Percentiles rank a stretch among this genome's conserved stretches.
Conservation (phyloP, 2,329 filamentous ascomycete genomes). For the Cladosporium sp. region DNA sequence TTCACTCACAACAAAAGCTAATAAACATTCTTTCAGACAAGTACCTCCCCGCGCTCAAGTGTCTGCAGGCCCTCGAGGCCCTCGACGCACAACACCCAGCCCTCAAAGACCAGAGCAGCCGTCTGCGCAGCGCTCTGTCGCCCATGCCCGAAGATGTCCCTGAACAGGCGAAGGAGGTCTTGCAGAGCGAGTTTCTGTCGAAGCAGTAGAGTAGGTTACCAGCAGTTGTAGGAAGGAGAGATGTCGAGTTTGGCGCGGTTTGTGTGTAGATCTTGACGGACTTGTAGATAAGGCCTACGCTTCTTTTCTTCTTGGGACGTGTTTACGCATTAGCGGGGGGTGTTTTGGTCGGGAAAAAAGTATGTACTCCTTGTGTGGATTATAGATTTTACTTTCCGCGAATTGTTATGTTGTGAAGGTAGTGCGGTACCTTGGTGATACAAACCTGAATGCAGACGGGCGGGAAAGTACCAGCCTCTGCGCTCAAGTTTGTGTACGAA, state of each 20-base stretch:
- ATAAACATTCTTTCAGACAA: conserved; percentile 58
- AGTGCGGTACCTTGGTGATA: not conserved
- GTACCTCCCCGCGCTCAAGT: conserved; percentile 82
- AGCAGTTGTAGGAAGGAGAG: not conserved
- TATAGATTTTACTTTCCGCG: not conserved
- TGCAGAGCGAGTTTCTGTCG: conserved; percentile 20
- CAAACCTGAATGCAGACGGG: not conserved
- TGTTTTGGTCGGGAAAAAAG: not conserved
- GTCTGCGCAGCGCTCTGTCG: conserved; percentile 10
- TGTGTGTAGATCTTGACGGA: conserved; percentile 5
- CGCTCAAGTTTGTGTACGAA: too few species aligned
- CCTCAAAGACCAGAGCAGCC: conserved; percentile 17
- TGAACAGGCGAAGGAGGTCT: conserved; percentile 15
- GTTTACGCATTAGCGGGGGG: conserved; percentile 4
- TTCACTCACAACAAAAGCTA: conserved; percentile 7
- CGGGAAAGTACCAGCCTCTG: not conserved
- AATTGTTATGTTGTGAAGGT: not conserved
- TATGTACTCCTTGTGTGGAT: conserved; percentile 8
- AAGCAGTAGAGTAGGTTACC: conserved; percentile 10
- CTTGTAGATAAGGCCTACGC: conserved; percentile 8
- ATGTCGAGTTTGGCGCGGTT: not conserved
- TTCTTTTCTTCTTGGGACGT: not conserved
- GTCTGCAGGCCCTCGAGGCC: conserved; percentile 71
- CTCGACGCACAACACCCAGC: conserved; percentile 57
- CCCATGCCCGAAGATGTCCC: conserved; percentile 18